phyloP scores from a whole-genome alignment of 371 early-diverging fungal genomes.

The Mucor ambiguus region DNA sequence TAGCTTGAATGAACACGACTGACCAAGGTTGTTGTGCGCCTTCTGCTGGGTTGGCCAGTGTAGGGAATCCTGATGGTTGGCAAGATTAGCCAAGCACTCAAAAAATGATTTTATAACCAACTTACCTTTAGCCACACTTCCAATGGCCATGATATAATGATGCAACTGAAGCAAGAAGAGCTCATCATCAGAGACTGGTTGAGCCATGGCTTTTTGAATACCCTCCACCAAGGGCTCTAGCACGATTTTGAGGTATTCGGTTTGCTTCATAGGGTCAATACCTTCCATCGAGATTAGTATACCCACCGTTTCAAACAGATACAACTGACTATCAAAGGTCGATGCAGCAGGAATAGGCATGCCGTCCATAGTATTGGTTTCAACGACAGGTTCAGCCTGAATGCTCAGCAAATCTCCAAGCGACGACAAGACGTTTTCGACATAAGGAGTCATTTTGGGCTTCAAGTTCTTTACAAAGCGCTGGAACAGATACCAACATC shows the following conservation, averaged over 20 bases:
- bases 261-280: conserved; percentile 71
- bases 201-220: conserved; percentile 60
- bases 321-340: conserved; percentile 84
- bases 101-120: background rate
- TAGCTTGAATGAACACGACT: conserved; percentile 77
- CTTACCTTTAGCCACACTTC: conserved; percentile 82
- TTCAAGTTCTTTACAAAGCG: conserved; percentile 83
- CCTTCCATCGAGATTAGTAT: conserved; percentile 79
- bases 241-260: conserved; percentile 75
- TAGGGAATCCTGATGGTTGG: conserved; percentile 72
- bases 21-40: conserved; percentile 58
- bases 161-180: conserved; percentile 74
- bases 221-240: conserved; percentile 80
- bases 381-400: conserved; percentile 64
- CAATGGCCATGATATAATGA: conserved; percentile 87
- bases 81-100: background rate
- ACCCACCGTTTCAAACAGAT: conserved; percentile 92
- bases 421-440: conserved; percentile 66
- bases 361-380: conserved; percentile 47
- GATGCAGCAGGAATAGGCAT: conserved; percentile 56
- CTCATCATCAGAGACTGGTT: conserved; percentile 64
- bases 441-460: conserved; percentile 62
- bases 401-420: conserved; percentile 76
- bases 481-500: conserved; percentile 90
- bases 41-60: conserved; percentile 51